These are phyloP conservation scores for Smallanthus sonchifolius DNA, from an alignment of 129 eudicot genomes.

Conservation along the genomic window DNA sequence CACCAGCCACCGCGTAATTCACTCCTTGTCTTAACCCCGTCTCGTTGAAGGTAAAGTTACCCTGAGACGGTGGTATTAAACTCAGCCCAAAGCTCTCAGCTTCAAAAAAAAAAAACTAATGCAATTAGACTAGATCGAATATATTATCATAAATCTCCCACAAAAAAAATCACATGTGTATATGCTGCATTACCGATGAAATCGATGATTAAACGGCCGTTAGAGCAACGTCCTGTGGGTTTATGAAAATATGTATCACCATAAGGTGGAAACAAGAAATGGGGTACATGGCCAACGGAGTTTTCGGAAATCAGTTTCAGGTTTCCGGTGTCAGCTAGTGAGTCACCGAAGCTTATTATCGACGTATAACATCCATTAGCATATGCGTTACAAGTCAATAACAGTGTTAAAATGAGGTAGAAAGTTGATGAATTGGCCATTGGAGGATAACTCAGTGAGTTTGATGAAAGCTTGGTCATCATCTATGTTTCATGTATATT, in stretches of 20 bases:
- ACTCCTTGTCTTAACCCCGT: conserved; percentile 21
- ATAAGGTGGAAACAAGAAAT: conserved; percentile 33
- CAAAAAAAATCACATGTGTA: not conserved
- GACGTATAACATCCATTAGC: conserved; percentile 36
- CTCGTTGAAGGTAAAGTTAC: not conserved
- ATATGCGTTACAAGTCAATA: conserved; percentile 7
- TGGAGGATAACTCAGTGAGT: not conserved
- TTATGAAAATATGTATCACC: conserved; percentile 48
- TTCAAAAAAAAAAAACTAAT: conserved; percentile 4
- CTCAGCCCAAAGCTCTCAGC: conserved; percentile 35
- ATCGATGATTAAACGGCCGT: conserved; percentile 58
- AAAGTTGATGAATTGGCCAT: conserved; percentile 19
- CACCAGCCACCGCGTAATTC: conserved; percentile 36
- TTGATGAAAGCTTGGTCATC: conserved; percentile 9
- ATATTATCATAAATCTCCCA: not conserved
- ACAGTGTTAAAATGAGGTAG: not conserved
- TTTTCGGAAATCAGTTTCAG: conserved; percentile 1
- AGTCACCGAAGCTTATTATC: conserved; percentile 77
- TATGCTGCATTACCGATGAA: conserved; percentile 37
- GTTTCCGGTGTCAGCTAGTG: conserved; percentile 83
- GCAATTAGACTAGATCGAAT: too few relatives aligned
- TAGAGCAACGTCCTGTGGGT: conserved; percentile 55
- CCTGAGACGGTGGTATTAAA: conserved; percentile 25
- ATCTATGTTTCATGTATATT: conserved; percentile 2
- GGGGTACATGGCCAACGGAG: not conserved